phyloP scores from a whole-genome alignment of 1,284 basidiomycete genomes.

The Sporisorium scitamineum region DNA sequence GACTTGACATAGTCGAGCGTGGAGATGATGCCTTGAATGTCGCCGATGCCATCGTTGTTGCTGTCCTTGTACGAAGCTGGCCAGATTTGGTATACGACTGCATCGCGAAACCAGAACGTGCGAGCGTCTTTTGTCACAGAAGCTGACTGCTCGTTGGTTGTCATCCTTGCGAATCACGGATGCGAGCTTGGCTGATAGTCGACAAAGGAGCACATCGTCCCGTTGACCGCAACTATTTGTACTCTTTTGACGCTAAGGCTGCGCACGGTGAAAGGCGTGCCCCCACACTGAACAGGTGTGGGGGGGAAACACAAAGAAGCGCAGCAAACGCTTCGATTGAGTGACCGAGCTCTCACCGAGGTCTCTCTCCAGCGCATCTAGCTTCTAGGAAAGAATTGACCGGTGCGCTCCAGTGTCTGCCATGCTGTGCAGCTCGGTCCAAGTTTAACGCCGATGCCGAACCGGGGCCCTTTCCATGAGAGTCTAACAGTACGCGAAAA shows the following conservation, averaged over 20 bases:
- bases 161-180: neutral
- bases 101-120: slow-evolving; percentile 40
- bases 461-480: too few species aligned
- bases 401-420: too few species aligned
- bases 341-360: slow-evolving; percentile 26
- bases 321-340: neutral
- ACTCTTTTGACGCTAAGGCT: neutral
- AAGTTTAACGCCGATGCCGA: slow-evolving; percentile 6
- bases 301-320: neutral
- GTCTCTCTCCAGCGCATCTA: neutral
- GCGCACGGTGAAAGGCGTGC: neutral
- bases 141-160: slow-evolving; percentile 3
- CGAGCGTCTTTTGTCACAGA: slow-evolving; percentile 3
- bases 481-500: neutral
- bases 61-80: slow-evolving; percentile 80
- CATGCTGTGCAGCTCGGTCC: slow-evolving; percentile 6
- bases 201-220: neutral
- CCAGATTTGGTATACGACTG: slow-evolving; percentile 73
- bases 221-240: neutral
- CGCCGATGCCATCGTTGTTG: slow-evolving; percentile 81
- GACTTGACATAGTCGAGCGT: slow-evolving; percentile 79
- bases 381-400: slow-evolving; percentile 6
- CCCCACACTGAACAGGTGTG: neutral
- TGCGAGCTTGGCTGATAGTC: neutral
- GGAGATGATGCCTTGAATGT: slow-evolving; percentile 77